These are phyloP conservation scores for Sungouiella blattae DNA, from an alignment of 805 yeast genomes.

Conservation along the genomic window DNA sequence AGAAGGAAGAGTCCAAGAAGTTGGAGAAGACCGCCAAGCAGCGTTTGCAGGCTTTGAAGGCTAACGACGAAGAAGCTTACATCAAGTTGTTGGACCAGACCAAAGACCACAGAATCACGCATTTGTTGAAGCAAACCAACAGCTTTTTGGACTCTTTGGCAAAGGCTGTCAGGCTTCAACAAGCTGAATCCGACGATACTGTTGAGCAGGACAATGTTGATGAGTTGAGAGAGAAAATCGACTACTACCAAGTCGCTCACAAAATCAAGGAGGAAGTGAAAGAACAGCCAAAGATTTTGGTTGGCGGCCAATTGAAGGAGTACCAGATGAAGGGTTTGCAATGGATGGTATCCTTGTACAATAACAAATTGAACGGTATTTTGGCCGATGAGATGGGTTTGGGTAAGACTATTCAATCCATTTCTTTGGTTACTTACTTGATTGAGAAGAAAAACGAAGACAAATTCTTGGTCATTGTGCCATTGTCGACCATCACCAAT, in stretches of 20 bases:
- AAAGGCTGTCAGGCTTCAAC: slow-evolving; percentile 75
- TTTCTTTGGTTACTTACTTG: slow-evolving; percentile 68
- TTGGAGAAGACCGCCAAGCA: slow-evolving; percentile 81
- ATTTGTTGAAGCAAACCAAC: slow-evolving; percentile 76
- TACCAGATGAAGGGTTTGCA: slow-evolving; percentile 65
- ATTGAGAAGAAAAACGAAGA: slow-evolving; percentile 65
- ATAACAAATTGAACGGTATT: slow-evolving; percentile 60
- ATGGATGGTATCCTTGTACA: slow-evolving; percentile 64
- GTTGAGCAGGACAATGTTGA: slow-evolving; percentile 40
- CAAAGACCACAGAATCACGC: slow-evolving; percentile 83
- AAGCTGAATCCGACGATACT: slow-evolving; percentile 42
- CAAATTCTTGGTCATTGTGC: slow-evolving; percentile 77
- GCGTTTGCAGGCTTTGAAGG: slow-evolving; percentile 81
- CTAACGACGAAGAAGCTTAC: slow-evolving; percentile 87
- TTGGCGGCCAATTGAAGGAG: slow-evolving; percentile 78
- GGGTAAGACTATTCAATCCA: slow-evolving; percentile 72
- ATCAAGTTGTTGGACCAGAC: slow-evolving; percentile 80
- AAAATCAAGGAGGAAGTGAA: slow-evolving; percentile 61
- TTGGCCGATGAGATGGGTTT: slow-evolving; percentile 68
- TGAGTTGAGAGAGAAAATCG: slow-evolving; percentile 62
- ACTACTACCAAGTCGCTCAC: slow-evolving; percentile 82
- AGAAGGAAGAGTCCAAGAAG: slow-evolving; percentile 72
- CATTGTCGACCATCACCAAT: slow-evolving; percentile 77
- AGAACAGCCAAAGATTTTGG: slow-evolving; percentile 63
- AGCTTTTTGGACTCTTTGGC: slow-evolving; percentile 73